Evolutionary conservation across 2,329 filamentous ascomycete genomes (phyloP).

Genomic region (Aspergillus terreus): DNA sequence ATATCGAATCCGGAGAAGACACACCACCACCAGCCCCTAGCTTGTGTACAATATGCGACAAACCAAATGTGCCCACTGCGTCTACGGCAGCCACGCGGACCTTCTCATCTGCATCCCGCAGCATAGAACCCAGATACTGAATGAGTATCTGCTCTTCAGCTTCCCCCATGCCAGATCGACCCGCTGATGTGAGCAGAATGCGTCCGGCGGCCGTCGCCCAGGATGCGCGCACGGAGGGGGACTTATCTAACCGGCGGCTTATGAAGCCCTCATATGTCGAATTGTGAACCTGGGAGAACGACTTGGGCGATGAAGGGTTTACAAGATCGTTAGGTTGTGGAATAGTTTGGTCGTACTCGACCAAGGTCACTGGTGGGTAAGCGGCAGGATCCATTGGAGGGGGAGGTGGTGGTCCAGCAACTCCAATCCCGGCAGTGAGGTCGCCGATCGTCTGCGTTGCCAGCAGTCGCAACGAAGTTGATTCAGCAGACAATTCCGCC

Average conservation of each 20-base stretch:
- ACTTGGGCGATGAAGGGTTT: constrained; percentile 79
- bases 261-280: constrained; percentile 80
- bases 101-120: constrained; percentile 85
- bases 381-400: constrained; percentile 73
- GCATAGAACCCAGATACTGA: constrained; percentile 70
- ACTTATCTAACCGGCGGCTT: constrained; percentile 81
- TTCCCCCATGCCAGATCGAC: constrained; percentile 79
- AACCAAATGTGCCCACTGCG: constrained; percentile 74
- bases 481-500: constrained; percentile 86
- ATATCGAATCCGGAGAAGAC: constrained; percentile 69
- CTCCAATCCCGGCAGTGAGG: constrained; percentile 89
- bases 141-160: constrained; percentile 77
- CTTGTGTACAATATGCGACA: constrained; percentile 76
- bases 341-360: constrained; percentile 50
- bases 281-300: constrained; percentile 79
- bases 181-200: constrained; percentile 86
- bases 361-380: constrained; percentile 63
- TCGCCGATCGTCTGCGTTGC: constrained; percentile 94
- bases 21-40: constrained; percentile 73
- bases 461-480: constrained; percentile 76
- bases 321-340: constrained; percentile 62
- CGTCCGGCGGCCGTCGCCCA: constrained; percentile 83
- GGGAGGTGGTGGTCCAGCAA: constrained; percentile 75
- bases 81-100: constrained; percentile 87
- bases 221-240: constrained; percentile 71